A percentile compares a stretch with the other conserved stretches of the same genome.
These are phyloP conservation scores for Ophiocordyceps polyrhachis-furcata DNA, from an alignment of 2,329 filamentous ascomycete genomes.

Conservation along the genomic window DNA sequence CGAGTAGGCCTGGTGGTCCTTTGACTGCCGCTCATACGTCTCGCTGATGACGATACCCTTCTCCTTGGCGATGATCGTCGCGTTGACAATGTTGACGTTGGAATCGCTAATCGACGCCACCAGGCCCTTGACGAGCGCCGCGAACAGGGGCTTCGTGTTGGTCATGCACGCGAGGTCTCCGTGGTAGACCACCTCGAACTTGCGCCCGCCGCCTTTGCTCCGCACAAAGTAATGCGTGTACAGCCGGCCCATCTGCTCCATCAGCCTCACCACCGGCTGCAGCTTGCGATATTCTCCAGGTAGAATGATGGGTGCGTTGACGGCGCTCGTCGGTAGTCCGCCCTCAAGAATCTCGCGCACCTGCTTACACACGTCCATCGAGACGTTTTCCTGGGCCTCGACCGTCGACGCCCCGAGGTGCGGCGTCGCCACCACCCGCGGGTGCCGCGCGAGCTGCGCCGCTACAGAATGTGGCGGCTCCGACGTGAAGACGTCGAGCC, in stretches of 20 bases:
- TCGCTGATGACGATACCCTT: slow-evolving; percentile 65
- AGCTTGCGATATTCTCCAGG: slow-evolving; percentile 64
- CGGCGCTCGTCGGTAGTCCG: slow-evolving; percentile 54
- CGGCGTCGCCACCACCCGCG: slow-evolving; percentile 58
- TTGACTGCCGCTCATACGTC: slow-evolving; percentile 42
- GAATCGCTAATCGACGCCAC: slow-evolving; percentile 48
- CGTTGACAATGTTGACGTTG: slow-evolving; percentile 71
- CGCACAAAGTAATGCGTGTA: slow-evolving; percentile 58
- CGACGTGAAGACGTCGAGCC: slow-evolving; percentile 60
- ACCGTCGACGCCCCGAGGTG: slow-evolving; percentile 65
- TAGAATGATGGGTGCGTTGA: slow-evolving; percentile 66
- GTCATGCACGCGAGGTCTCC: slow-evolving; percentile 52
- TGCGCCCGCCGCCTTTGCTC: slow-evolving; percentile 26
- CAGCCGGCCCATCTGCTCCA: slow-evolving; percentile 62
- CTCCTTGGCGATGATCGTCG: slow-evolving; percentile 54
- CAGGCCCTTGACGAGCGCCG: slow-evolving; percentile 61
- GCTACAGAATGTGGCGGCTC: slow-evolving; percentile 47
- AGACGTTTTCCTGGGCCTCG: slow-evolving; percentile 72
- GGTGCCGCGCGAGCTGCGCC: slow-evolving; percentile 44
- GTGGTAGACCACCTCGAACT: slow-evolving; percentile 61
- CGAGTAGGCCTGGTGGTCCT: slow-evolving; percentile 44
- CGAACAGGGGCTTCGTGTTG: slow-evolving; percentile 63
- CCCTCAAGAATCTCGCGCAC: slow-evolving; percentile 55
- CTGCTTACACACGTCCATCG: slow-evolving; percentile 66
- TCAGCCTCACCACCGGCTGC: slow-evolving; percentile 55